Percentiles rank a stretch among this genome's conserved stretches.
Conservation (phyloP, 345 rosid species). For the Lepidium africanum region DNA sequence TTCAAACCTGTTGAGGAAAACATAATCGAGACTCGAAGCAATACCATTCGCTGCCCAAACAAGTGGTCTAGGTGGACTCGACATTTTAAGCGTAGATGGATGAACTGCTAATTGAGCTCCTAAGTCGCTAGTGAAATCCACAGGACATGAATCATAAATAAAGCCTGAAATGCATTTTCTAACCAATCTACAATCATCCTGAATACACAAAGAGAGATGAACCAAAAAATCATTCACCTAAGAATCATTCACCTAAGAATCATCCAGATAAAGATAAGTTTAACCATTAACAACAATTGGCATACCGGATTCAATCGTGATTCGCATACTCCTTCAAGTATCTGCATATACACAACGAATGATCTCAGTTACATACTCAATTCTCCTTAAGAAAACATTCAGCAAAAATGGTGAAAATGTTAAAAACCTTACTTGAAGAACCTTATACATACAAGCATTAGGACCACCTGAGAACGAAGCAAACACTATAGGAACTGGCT, state of each 20-base stretch:
- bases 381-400: not conserved
- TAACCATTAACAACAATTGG: not conserved
- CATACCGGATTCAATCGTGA: constrained; percentile 42
- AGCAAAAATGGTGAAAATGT: not conserved
- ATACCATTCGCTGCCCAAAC: constrained; percentile 72
- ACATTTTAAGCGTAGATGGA: constrained; percentile 62
- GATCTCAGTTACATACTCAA: not conserved
- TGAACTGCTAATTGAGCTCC: constrained; percentile 67
- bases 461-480: constrained; percentile 92
- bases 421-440: constrained; percentile 61
- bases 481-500: constrained; percentile 69
- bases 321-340: constrained; percentile 56
- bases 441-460: constrained; percentile 85
- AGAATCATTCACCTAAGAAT: constrained; percentile 8
- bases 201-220: constrained; percentile 12
- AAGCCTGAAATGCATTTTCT: constrained; percentile 69
- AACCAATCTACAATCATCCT: constrained; percentile 70
- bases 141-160: constrained; percentile 76
- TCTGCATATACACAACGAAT: constrained; percentile 40
- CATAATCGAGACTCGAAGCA: constrained; percentile 68
- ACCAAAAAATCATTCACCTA: not conserved
- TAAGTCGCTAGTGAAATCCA: constrained; percentile 83
- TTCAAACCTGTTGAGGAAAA: constrained; percentile 82
- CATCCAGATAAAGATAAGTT: not conserved
- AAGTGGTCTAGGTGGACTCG: constrained; percentile 61